Evolutionary conservation across 2,329 filamentous ascomycete species (phyloP), one percentile per base, ranked within the genome.

Genomic region (Fusarium anthophilum): DNA sequence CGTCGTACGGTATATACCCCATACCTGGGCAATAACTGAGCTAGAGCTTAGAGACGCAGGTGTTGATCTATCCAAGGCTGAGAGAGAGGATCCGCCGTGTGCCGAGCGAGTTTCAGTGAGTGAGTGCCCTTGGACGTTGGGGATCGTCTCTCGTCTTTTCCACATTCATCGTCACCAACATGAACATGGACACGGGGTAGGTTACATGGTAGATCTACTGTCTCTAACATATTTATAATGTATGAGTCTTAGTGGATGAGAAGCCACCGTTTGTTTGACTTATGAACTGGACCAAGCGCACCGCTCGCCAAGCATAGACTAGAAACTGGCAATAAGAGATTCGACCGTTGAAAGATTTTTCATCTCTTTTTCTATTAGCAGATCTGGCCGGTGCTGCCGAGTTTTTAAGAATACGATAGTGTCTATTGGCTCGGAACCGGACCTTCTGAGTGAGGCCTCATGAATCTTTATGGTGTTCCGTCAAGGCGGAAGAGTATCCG

Each of bases 1-100:
- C 59, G 66, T 70, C 67, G 66, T 70, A 70, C 53, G 66, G 67
- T 70, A 66, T 55, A 63, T 70, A 70, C 45, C 54, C 65, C 65
- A 73, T 51, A 47, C 51, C 66, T 38, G 26, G 56, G 44, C 18
- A 50, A 57, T 56, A 54, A 24, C 28, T 48, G 38, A 45, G 35
- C 51, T n/a, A 41, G 24, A 41, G 51, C 4, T 3, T 18, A 38
- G 30, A 51, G 48, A 35, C 44, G 6, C 45, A 26, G 63, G 63
- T 30, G 35, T 45, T 48, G 45, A 26, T 41, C 56, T 59, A 59
- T 59, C 56, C 61, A 63, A 39, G 61, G 61, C 55, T 64, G 61
- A 63, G 43, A 11, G 30, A 53, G 9, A 53, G 50, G 32, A 63
- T 63, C 57, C 57, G 58, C 45, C n/a, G 24, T 38, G 24, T 63